Base-by-base conservation (phyloP, 768 basidiomycete species). In the Tremella mesenterica region DNA sequence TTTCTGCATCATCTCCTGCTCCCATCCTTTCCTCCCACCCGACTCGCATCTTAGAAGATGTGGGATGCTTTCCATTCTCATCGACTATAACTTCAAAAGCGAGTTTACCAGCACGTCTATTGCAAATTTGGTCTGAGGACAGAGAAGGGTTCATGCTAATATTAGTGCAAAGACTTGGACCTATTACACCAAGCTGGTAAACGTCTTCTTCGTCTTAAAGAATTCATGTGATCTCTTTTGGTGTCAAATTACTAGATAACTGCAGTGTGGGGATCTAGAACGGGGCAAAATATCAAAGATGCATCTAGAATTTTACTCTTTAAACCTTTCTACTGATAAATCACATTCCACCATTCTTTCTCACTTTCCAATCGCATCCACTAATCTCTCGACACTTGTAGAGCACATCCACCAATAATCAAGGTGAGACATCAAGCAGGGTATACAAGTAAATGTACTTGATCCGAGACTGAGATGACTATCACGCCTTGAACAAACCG, bases 131-230 rank as follows among this genome's bases (percentile, higher is more conserved):
- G n/a, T n/a, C n/a, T n/a, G n/a, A n/a, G n/a, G n/a, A n/a, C n/a
- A n/a, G n/a, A n/a, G n/a, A n/a, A n/a, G n/a, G n/a, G n/a, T n/a
- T n/a, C n/a, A n/a, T n/a, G n/a, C n/a, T n/a, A n/a, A 34, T n/a
- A 28, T 7, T 52, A 95, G 78, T 96, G 95, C 79, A 99, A 99
- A 70, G 93, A 97, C 64, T 58, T 83, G 18, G 88, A 87, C 36
- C 93, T 89, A 0, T 79, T 99, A 14, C 79, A 76, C 55, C 77
- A 75, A 20, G 95, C 95, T n/a, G 84, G 83, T 21, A 84, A 86
- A 65, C 81, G 88, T n/a, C 76, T 99, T 18, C 79, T 84, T 71
- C 76, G 76, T 21, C 75, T 99, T 59, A 81, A 80, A 65, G 80
- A 87, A 51, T 93, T 79, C 74, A 74, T 84, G 52, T 60, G 38